Evolutionary conservation across 176 grass and related monocot genomes (phyloP), one percentile per base, ranked within the genome.

Genomic region (Ensete ventricosum): DNA sequence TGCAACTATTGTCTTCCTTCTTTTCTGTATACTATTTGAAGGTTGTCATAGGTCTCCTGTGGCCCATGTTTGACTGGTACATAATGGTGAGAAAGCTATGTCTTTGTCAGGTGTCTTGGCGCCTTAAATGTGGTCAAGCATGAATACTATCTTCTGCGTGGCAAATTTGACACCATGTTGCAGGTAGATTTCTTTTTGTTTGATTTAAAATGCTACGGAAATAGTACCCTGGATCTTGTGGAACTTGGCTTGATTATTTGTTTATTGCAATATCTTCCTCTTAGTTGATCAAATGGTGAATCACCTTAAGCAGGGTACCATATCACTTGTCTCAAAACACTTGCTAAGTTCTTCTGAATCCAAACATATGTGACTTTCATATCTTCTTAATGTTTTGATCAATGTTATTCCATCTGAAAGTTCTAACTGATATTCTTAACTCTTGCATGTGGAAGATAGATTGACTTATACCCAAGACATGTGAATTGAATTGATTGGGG

Each of bases 81-180:
- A 0, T 43, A 43, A 43, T 43, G 34, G 3, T 43, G 34, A 43
- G 34, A 43, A 6, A 53, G 54, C 50, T 67, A 51, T 19, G 54
- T 11, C 9, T 52, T 51, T 80, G 52, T 25, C 75, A 96, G 92
- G 66, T 92, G 86, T 67, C 57, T 92, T n/a, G 78, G 76, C 67
- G 80, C 84, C 27, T 77, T 92, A 75, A 52, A 85, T 78, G 52
- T 89, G 77, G 78, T 91, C 52, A 85, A 75, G 77, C 83, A 62
- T 78, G 88, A 96, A 74, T 96, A 86, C 85, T 82, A 68, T 85
- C 85, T 80, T 64, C 16, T 87, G 17, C 74, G 73, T 26, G 87
- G 72, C 78, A 91, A 89, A 73, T 89, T 96, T 67, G 81, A 76
- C 53, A 83, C 71, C 70, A 96, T 96, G 92, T 74, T 96, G 76